These are phyloP conservation scores for Quercus tomentella DNA, from an alignment of 331 rosid genomes.

Conservation along the genomic window DNA sequence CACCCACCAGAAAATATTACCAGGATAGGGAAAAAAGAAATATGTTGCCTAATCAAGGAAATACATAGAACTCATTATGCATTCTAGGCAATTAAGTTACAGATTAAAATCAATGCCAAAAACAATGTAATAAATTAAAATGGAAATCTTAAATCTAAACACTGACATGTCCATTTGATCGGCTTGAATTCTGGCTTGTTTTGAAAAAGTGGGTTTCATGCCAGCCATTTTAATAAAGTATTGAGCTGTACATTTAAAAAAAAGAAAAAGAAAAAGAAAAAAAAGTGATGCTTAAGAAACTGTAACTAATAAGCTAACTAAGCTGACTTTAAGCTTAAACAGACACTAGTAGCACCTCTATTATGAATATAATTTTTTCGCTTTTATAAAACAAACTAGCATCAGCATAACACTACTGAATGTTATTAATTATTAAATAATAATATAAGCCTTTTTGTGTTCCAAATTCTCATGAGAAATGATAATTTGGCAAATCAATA, in stretches of 20 bases:
- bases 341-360: too few species aligned
- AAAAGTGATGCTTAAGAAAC: too few species aligned
- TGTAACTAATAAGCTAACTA: too few species aligned
- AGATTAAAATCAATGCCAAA: background rate
- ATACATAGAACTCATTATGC: background rate
- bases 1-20: background rate
- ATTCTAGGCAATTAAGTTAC: background rate
- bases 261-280: too few species aligned
- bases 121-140: background rate
- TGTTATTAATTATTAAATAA: background rate
- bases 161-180: too few species aligned
- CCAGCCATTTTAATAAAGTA: too few species aligned
- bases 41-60: background rate
- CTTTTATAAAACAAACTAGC: background rate
- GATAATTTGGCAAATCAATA: background rate
- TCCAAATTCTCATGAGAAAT: background rate
- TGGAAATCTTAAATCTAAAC: too few species aligned
- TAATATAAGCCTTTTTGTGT: background rate
- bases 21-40: background rate
- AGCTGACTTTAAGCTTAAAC: too few species aligned
- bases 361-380: too few species aligned
- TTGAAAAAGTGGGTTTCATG: too few species aligned
- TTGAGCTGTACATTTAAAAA: too few species aligned
- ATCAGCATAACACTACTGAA: background rate
- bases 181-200: too few species aligned